Conservation (phyloP, 139 green algal species). For the Coccomyxa sp. region DNA sequence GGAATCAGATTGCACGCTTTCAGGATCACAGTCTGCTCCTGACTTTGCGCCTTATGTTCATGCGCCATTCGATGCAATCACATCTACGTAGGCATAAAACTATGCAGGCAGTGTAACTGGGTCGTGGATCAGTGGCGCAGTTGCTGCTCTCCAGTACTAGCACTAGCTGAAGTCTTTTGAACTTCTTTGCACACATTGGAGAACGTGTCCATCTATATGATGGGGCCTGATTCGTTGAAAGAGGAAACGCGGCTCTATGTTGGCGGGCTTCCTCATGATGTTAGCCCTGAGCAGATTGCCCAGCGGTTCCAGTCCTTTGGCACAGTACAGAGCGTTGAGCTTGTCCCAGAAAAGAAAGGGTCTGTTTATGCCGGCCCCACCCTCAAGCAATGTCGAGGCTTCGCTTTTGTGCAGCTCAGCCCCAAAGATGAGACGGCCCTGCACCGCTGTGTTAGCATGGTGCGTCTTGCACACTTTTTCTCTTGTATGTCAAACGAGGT, state of each 20-base stretch:
- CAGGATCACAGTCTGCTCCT: too few species aligned
- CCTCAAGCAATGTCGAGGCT: conserved; percentile 2
- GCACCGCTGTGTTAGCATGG: conserved; percentile 12
- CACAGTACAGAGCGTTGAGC: background rate
- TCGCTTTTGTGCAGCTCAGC: conserved; percentile 7
- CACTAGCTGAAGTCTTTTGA: too few species aligned
- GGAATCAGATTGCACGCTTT: too few species aligned
- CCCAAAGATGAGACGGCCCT: conserved; percentile 6
- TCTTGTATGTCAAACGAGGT: too few species aligned
- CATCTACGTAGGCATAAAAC: too few species aligned
- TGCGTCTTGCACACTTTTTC: background rate
- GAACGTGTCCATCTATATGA: background rate
- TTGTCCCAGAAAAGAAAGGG: background rate
- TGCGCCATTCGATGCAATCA: too few species aligned
- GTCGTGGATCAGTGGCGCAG: too few species aligned
- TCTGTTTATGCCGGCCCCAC: background rate
- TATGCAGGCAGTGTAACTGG: too few species aligned
- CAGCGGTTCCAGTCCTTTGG: conserved; percentile 8
- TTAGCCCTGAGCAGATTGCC: background rate
- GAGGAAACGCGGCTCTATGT: background rate
- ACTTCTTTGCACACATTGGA: too few species aligned
- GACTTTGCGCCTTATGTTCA: too few species aligned
- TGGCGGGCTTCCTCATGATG: background rate
- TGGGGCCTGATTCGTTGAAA: background rate
- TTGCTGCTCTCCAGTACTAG: too few species aligned